Percentiles rank a stretch among this genome's conserved stretches.
These are phyloP conservation scores for Thymus mandschuricus DNA, from an alignment of 257 asterid species.

Conservation along the genomic window DNA sequence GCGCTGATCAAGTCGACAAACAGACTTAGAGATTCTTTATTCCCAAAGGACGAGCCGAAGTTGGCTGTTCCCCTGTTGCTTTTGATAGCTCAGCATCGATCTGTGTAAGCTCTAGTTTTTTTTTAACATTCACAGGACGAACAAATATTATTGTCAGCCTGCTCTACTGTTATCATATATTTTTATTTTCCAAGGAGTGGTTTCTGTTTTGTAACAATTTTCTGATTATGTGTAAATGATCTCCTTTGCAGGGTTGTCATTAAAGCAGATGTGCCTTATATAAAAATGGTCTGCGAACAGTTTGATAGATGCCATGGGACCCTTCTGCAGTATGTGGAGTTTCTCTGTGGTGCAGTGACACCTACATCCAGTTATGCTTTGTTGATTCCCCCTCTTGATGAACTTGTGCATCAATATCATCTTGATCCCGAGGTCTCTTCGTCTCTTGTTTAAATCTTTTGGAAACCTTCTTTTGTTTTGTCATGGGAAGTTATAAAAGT, in stretches of 20 bases:
- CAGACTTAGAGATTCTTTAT: constrained; percentile 90
- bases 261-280: constrained; percentile 81
- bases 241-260: constrained; percentile 78
- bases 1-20: constrained; percentile 92
- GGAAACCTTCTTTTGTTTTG: constrained; percentile 15
- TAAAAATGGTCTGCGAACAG: constrained; percentile 97
- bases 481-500: neutral
- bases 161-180: neutral
- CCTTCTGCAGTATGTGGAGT: constrained; percentile 98
- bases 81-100: constrained; percentile 95
- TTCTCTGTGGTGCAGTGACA: constrained; percentile 84
- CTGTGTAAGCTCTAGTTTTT: constrained; percentile 63
- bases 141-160: neutral
- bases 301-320: constrained; percentile 98
- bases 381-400: constrained; percentile 87
- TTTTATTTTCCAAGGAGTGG: constrained; percentile 11
- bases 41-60: constrained; percentile 89
- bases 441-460: constrained; percentile 26
- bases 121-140: neutral
- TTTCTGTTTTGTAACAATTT: constrained; percentile 7
- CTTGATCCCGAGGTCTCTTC: constrained; percentile 94
- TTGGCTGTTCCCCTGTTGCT: constrained; percentile 93
- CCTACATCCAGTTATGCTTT: constrained; percentile 77
- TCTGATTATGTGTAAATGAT: constrained; percentile 19
- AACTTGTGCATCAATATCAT: constrained; percentile 90